phyloP scores from a whole-genome alignment of 2,329 filamentous ascomycete genomes.

The Beauveria medogensis region DNA sequence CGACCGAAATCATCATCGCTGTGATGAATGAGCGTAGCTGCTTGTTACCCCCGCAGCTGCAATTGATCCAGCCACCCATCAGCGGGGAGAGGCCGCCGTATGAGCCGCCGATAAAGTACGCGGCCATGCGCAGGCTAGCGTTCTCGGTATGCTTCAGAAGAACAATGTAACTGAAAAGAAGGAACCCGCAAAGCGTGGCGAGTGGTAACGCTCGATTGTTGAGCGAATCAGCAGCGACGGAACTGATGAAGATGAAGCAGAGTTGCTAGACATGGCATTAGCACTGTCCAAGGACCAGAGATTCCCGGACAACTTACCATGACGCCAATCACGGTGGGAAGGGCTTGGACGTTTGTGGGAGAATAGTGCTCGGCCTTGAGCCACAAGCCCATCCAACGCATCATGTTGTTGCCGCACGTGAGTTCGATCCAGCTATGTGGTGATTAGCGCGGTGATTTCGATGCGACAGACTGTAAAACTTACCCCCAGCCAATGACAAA shows the following conservation, averaged over 20 bases:
- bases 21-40: conserved; percentile 9
- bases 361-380: not conserved
- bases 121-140: conserved; percentile 2
- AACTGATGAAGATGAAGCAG: conserved; percentile 8
- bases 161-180: conserved; percentile 10
- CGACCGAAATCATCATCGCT: conserved; percentile 12
- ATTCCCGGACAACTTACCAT: not conserved
- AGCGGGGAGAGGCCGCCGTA: conserved; percentile 11
- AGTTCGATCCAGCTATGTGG: conserved; percentile 2
- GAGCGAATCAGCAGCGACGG: conserved; percentile 8
- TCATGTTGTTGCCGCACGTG: conserved; percentile 10
- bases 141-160: not conserved
- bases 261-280: conserved; percentile 4
- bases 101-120: conserved; percentile 9
- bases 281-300: not conserved
- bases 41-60: conserved; percentile 11
- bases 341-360: conserved; percentile 2
- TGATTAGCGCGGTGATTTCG: not conserved
- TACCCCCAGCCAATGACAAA: conserved; percentile 13
- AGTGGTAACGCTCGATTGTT: conserved; percentile 10
- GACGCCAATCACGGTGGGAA: conserved; percentile 2
- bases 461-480: not conserved
- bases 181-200: not conserved
- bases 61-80: conserved; percentile 11
- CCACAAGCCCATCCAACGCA: conserved; percentile 12